Evolutionary conservation across 371 early-diverging fungal genomes (phyloP), one percentile per base, ranked within the genome.

Genomic region (Nematocida sp.): DNA sequence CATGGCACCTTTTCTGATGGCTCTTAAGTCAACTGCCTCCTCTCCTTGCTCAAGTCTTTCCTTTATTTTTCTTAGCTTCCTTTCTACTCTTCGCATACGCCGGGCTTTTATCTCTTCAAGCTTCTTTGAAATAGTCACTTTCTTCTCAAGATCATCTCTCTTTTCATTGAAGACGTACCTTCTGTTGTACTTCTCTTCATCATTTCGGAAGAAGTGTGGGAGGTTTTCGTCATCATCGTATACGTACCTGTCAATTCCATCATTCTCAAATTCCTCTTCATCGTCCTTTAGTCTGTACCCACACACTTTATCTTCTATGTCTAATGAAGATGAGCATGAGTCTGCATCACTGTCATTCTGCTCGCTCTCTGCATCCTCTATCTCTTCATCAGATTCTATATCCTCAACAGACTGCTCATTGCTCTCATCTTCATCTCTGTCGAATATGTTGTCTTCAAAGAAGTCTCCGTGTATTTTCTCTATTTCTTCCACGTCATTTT

Each of bases 401-500:
- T 83, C 72, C 13, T 70, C 5, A 47, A 73, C 62, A 50, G 76
- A 72, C 25, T 55, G 33, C 40, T 70, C 70, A 1, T 55, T 39
- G 18, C 6, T 15, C 27, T 61, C 62, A 13, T 54, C 58, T 33
- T 78, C 80, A 20, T 67, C 71, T 5, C 39, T 62, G 47, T 78
- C 80, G 56, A 78, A 78, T 9, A 78, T 67, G 60, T 69, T 40
- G 72, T 78, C 80, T 33, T 78, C 80, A 78, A 78, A 78, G 71
- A 78, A 78, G 80, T 78, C 80, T 58, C 80, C 80, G 25, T 78
- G 58, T 1, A 84, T 62, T 62, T 85, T 82, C 50, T 86, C 83
- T 52, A 85, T 89, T 85, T 90, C 90, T 56, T 89, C 90, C 84
- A 78, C 27, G 56, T 78, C 80, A 6, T 78, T 3, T 39, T 70